Evolutionary conservation across 2,329 filamentous ascomycete species (phyloP), one percentile per base, ranked within the genome.

Genomic region (Aspergillus tanneri): DNA sequence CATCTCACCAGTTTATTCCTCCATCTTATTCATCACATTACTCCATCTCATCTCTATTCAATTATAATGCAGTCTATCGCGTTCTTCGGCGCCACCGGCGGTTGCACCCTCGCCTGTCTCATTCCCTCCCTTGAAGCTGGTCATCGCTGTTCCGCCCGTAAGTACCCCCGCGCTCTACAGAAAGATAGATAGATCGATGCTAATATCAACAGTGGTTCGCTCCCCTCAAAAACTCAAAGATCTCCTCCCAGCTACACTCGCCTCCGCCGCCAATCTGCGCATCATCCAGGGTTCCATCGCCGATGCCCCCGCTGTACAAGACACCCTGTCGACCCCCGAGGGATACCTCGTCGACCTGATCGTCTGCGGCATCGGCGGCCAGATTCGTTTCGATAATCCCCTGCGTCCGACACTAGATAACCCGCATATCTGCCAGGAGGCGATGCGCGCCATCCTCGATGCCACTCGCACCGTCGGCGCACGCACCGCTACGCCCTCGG

Each of bases 41-140:
- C n/a, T n/a, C n/a, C n/a, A n/a, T n/a, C n/a, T 14, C 9, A 11
- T 25, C 24, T 11, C 24, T 16, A 12, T 5, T 32, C 28, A 4
- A 14, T 32, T 5, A 32, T 32, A 32, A 16, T 32, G 28, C 10
- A 34, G 4, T 18, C 30, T 10, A 59, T 79, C 45, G 73, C 75
- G 32, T 79, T 80, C 65, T 72, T 80, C 53, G 78, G 78, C 38
- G 75, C 77, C 19, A 80, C 77, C 18, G 76, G 75, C 46, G 78
- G 76, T 40, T 73, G 72, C 52, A 68, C 71, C 27, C 66, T 72
- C 37, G 58, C 70, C 22, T 69, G 71, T 36, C 72, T 81, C 14
- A 69, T 70, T 18, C 61, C 63, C 16, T 64, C 76, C 4, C 68
- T 81, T 34, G 62, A 68, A 22, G 71, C 71, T 3, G 73, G 73